These are phyloP conservation scores for Rubia yunnanensis DNA, from an alignment of 257 asterid species.

Conservation along the genomic window DNA sequence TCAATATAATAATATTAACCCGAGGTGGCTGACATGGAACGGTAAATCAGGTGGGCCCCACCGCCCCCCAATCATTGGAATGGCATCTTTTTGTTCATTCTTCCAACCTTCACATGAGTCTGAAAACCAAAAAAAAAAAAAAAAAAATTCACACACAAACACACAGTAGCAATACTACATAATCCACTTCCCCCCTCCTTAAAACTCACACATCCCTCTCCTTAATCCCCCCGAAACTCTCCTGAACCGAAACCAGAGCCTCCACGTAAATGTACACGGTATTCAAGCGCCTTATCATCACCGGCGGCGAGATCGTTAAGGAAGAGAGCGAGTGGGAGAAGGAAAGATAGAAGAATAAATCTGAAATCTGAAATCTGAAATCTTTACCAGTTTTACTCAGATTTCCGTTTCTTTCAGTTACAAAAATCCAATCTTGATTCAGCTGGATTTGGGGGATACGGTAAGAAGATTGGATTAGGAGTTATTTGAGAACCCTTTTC, in stretches of 20 bases:
- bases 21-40: constrained; percentile 18
- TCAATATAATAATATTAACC: too few relatives aligned
- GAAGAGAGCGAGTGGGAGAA: constrained; percentile 83
- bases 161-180: too few relatives aligned
- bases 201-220: neutral
- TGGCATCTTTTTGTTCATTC: constrained; percentile 26
- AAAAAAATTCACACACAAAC: too few relatives aligned
- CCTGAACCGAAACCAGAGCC: constrained; percentile 20
- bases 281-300: constrained; percentile 66
- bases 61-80: constrained; percentile 45
- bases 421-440: neutral
- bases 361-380: too few relatives aligned
- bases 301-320: constrained; percentile 78
- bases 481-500: neutral
- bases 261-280: constrained; percentile 47
- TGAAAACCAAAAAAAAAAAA: neutral
- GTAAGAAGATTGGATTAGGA: constrained; percentile 14
- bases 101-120: constrained; percentile 7
- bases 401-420: neutral
- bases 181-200: constrained; percentile 10
- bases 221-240: neutral
- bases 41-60: constrained; percentile 15
- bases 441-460: constrained; percentile 9
- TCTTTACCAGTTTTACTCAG: neutral
- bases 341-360: too few relatives aligned